Conservation (phyloP, 805 yeast genomes). For the Candida yuanshanica region DNA sequence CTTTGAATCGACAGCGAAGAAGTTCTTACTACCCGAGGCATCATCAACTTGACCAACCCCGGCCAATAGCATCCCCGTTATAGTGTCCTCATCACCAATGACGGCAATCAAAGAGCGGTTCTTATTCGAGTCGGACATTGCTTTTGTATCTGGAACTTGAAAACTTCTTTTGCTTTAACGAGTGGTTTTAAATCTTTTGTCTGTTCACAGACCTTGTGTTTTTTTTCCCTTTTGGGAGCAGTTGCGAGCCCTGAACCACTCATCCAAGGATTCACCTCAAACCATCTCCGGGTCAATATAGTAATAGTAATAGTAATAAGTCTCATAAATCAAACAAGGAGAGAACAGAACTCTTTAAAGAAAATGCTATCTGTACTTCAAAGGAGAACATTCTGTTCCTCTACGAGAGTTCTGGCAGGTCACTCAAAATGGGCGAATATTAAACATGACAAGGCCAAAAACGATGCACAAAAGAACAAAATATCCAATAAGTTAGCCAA, state of each 20-base stretch:
- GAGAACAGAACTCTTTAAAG: too few relatives aligned
- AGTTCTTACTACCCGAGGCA: conserved; percentile 59
- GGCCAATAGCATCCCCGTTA: conserved; percentile 91
- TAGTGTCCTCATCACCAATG: conserved; percentile 96
- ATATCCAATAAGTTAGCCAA: conserved; percentile 67
- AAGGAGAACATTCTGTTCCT: neutral
- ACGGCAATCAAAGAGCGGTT: conserved; percentile 86
- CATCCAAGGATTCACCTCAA: too few relatives aligned
- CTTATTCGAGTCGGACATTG: conserved; percentile 34
- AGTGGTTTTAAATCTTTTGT: neutral
- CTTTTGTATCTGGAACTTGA: neutral
- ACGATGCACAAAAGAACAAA: conserved; percentile 73
- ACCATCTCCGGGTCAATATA: too few relatives aligned
- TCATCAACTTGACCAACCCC: conserved; percentile 84
- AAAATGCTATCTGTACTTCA: neutral
- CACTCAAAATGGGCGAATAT: conserved; percentile 96
- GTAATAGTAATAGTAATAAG: too few relatives aligned
- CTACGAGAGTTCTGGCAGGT: conserved; percentile 38
- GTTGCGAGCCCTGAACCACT: too few relatives aligned
- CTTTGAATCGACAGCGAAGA: conserved; percentile 69
- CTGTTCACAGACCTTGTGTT: neutral
- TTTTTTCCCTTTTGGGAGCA: neutral
- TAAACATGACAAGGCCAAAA: conserved; percentile 89
- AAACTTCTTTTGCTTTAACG: neutral
- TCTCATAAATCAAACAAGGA: too few relatives aligned